Evolutionary conservation across 352 stramenopile species (phyloP), one percentile per base, ranked within the genome.

Genomic region (Globisporangium acanthophoron): DNA sequence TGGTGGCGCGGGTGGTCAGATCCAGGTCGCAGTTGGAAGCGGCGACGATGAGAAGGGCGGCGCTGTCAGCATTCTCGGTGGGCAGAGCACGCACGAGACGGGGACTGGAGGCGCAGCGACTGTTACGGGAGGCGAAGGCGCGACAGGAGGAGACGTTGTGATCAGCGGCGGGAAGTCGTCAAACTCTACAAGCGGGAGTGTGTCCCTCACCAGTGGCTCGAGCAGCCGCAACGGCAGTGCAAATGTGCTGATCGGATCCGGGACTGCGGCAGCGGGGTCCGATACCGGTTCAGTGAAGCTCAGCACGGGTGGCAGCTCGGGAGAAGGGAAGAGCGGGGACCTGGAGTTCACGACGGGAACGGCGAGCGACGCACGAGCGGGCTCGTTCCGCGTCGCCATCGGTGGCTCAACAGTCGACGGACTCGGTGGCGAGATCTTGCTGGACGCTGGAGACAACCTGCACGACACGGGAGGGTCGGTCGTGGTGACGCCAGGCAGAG

Each of bases 401-500:
- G 67, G 78, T 56, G 39, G 69, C 31, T 78, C 72, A 62, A 64
- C 59, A 12, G 52, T 27, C 1, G 29, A 47, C 7, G 70, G 61
- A 1, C 67, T 35, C 9, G 71, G 67, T 3, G 73, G 73, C 4
- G 56, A 39, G 3, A 69, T 85, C 27, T 53, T 64, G 15, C 57
- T 88, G 5, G 67, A 48, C 21, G 76, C 75, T 18, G 78, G 78
- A 0, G 35, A 55, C 15, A 78, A 78, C 51, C 44, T 55, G 0
- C 67, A 60, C 16, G 69, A 62, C 15, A 69, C 56, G 7, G 78
- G 76, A 9, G 73, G 76, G 0, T 72, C 67, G 12, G 65, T 89
- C 12, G 61, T 78, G 16, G 52, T 70, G 31, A 80, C 67, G 1
- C 75, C 74, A 8, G 78, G 74, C 3, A 52, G 59, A 59, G 73